Evolutionary conservation across 148 eudicot species (phyloP), one percentile per base, ranked within the genome.

Genomic region (Vaccinium vitisidaea): DNA sequence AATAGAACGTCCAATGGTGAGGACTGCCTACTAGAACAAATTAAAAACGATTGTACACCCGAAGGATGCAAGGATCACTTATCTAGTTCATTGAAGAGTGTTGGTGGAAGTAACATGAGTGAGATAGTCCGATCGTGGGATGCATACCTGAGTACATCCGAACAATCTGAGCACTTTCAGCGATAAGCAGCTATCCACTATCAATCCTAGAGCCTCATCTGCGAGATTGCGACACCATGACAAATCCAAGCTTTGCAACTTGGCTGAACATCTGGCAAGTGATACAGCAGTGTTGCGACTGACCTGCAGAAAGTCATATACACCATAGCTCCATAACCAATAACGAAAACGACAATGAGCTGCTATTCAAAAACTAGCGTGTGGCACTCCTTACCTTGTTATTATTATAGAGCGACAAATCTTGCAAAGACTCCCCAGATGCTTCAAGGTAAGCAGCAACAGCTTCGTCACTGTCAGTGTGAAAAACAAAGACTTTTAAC

Each of bases 221-320:
- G 94, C 85, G 77, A 97, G 88, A 85, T 90, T 88, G 19, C 99
- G 99, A 79, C 99, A 97, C 94, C 95, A 95, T 25, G 99, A 97
- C 48, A 97, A 82, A 90, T 97, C 99, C 91, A 97, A 91, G 79
- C 76, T 85, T 27, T 65, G 81, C 81, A 97, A 88, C 84, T 94
- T 90, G 82, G 65, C 91, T 89, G 95, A 91, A 70, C 91, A 84
- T 58, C 84, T 89, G 43, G 96, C 90, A 79, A 97, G 91, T 54
- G 99, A 94, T 74, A 94, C 75, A 32, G 93, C 92, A 71, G 98
- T 95, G 82, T 93, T 89, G 69, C 85, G 86, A 81, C 91, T 90
- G 61, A 95, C 94, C 99, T 97, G 87, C 50, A 86, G 77, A 84
- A 63, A 63, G 73, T 78, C 84, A 32, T 13, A 21, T 16, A 79